Evolutionary conservation across 495 filamentous ascomycete genomes (phyloP).

Genomic region (Talaromyces thailandensis): DNA sequence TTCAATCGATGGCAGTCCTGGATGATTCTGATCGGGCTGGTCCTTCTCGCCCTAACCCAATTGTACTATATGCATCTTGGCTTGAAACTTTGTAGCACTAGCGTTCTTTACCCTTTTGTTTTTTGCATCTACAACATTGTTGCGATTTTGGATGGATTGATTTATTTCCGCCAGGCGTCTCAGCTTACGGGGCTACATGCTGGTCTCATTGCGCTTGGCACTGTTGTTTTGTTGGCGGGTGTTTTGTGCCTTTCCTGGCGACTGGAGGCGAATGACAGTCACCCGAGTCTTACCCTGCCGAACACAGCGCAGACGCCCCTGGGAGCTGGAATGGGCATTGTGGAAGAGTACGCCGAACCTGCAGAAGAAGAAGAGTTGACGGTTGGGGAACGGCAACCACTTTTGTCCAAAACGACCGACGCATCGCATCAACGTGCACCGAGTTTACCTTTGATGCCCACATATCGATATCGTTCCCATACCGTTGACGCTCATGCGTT

Average conservation of each 20-base stretch:
- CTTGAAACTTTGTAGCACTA: conserved; percentile 88
- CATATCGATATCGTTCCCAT: conserved; percentile 13
- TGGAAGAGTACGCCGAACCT: conserved; percentile 26
- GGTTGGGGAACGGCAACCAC: conserved; percentile 30
- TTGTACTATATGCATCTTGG: conserved; percentile 93
- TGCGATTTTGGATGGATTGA: conserved; percentile 91
- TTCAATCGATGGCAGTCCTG: conserved; percentile 97
- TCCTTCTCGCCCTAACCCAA: conserved; percentile 78
- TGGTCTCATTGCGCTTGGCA: conserved; percentile 79
- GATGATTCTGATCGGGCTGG: conserved; percentile 78
- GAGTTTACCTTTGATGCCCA: conserved; percentile 26
- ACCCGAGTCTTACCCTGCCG: conserved; percentile 37
- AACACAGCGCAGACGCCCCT: conserved; percentile 30
- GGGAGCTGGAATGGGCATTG: conserved; percentile 33
- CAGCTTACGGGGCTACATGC: conserved; percentile 68
- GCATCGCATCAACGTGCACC: conserved; percentile 25
- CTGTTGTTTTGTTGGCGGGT: conserved; percentile 72
- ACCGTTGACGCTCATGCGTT: conserved; percentile 12
- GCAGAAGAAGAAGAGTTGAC: conserved; percentile 23
- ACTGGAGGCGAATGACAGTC: conserved; percentile 59
- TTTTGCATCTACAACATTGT: conserved; percentile 99
- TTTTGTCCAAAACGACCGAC: conserved; percentile 17
- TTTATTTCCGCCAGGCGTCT: conserved; percentile 89
- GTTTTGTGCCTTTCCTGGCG: conserved; percentile 94
- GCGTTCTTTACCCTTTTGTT: conserved; percentile 92